Base-by-base conservation (phyloP, 768 basidiomycete species). In the Leccinum longicurvipes region DNA sequence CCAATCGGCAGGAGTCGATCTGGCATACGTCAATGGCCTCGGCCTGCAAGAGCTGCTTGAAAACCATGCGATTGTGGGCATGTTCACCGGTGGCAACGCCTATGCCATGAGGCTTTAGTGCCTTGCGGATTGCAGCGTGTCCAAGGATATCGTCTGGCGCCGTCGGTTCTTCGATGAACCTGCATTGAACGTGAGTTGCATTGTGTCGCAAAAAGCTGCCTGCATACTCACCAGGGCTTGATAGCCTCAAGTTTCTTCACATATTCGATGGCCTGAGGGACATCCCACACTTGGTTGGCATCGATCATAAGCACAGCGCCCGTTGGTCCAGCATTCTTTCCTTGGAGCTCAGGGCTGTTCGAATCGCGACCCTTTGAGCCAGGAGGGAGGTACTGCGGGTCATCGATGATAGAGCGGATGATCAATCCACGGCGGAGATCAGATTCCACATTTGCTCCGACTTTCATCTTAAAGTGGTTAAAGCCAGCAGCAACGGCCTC, bases 401-500 rank as follows among this genome's bases (percentile, higher is more conserved):
- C 86, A 66, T 98, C 96, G 69, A 98, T 97, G 73, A 98, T 90
- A 47, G 89, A 91, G 54, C 96, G 86, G 62, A 98, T 95, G 65
- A 98, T 79, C 64, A 81, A 82, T 21, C 93, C 92, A 52, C 95
- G 86, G 49, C 93, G 87, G 50, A 94, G 76, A 73, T 97, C 96
- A 68, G 87, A 84, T 36, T 84, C 81, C 54, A 82, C 77, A 72
- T 90, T 80, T 24, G 89, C 87, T 51, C 96, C 96, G 61, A 98
- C 96, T 77, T 98, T 98, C 87, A 98, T 94, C 76, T 98, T 98
- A 83, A 98, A 98, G 75, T 97, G 94, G 75, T 92, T 96, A 82
- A 98, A 98, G 21, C 95, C 95, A 44, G 81, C 83, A 23, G 80
- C 73, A 50, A 98, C 78, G 29, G 93, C 91, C 67, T 94, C 91